A percentile compares a stretch with the other conserved stretches of the same genome.
Evolutionary conservation across 129 eudicot genomes (phyloP).

Genomic region (Gnaphalium uliginosum): DNA sequence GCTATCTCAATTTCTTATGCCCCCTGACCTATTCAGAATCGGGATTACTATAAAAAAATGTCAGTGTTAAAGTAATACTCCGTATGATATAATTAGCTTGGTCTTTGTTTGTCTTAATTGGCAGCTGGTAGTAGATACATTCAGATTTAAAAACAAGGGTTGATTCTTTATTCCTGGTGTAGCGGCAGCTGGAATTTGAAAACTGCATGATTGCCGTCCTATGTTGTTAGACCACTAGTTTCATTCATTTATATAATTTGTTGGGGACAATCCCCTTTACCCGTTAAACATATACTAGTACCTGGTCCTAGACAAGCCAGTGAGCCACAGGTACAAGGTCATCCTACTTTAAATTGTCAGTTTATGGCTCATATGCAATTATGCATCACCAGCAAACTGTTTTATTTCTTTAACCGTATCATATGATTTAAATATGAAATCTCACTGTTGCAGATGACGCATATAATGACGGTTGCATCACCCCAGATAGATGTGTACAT

Average conservation of each 20-base stretch:
- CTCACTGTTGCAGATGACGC: constrained; percentile 3
- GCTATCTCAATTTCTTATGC: not conserved
- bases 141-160: not conserved
- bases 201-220: constrained; percentile 11
- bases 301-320: constrained; percentile 19
- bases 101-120: constrained; percentile 2
- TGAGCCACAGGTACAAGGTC: constrained; percentile 23
- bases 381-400: constrained; percentile 2
- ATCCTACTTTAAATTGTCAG: constrained; percentile 20
- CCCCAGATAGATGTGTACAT: constrained; percentile 14
- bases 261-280: too few relatives aligned
- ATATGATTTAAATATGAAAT: constrained; percentile 13
- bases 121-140: constrained; percentile 18
- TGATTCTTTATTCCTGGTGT: constrained; percentile 1
- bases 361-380: constrained; percentile 20
- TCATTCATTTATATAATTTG: not conserved
- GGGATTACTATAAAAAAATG: not conserved
- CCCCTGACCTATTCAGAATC: not conserved
- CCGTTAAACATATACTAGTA: constrained; percentile 9
- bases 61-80: not conserved
- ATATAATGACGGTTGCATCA: constrained; percentile 18
- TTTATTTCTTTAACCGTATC: constrained; percentile 17
- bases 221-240: not conserved
- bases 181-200: not conserved
- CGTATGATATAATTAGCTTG: too few relatives aligned